Evolutionary conservation across 2,329 filamentous ascomycete species (phyloP).

Genomic region (Fusarium phyllophilum): DNA sequence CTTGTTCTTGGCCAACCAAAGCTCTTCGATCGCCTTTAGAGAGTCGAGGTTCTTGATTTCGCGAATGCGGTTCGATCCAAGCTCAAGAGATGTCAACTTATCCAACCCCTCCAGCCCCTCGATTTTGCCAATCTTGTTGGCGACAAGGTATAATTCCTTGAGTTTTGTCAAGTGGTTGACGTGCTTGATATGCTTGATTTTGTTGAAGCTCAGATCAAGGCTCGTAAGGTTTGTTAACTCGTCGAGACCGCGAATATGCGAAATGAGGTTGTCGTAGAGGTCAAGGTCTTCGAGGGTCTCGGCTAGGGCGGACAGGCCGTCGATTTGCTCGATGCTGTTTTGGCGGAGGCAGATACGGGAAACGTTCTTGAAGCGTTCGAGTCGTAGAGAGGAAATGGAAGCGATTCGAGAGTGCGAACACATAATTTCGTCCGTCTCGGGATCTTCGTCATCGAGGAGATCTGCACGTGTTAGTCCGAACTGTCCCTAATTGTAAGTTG

Average conservation of each 20-base stretch:
- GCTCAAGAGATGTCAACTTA: constrained; percentile 83
- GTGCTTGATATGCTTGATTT: constrained; percentile 98
- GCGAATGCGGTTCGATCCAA: constrained; percentile 91
- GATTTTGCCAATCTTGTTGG: constrained; percentile 91
- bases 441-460: constrained; percentile 68
- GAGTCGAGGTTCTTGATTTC: constrained; percentile 87
- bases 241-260: constrained; percentile 86
- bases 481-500: neutral
- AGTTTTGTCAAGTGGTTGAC: constrained; percentile 80
- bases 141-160: constrained; percentile 88
- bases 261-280: constrained; percentile 95
- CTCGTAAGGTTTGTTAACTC: constrained; percentile 77
- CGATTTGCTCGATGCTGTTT: constrained; percentile 85
- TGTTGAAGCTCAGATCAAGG: constrained; percentile 97
- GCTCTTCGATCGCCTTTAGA: constrained; percentile 80
- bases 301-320: constrained; percentile 74
- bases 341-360: constrained; percentile 88
- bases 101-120: constrained; percentile 82
- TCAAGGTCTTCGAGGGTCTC: constrained; percentile 83
- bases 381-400: constrained; percentile 79
- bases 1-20: constrained; percentile 98
- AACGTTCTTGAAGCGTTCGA: constrained; percentile 84
- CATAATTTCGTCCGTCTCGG: constrained; percentile 80
- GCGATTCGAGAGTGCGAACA: constrained; percentile 87
- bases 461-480: constrained; percentile 54